Base-by-base conservation (phyloP, 2,329 filamentous ascomycete genomes). In the Phialocephala sp. region DNA sequence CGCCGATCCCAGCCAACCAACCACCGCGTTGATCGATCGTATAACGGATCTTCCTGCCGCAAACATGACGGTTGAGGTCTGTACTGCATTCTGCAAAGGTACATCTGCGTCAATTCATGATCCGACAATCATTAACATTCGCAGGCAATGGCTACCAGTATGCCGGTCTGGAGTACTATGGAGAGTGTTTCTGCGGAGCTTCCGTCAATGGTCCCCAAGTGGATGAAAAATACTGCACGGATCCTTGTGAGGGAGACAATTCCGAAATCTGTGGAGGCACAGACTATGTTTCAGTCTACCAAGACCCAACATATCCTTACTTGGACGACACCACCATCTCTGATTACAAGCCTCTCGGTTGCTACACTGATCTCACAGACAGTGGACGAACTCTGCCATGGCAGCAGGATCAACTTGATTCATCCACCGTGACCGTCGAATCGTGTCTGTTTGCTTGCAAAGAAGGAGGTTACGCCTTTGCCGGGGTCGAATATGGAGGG, bases 361-460 rank as follows among this genome's bases (percentile, higher is more conserved):
- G 80, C 68, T 81, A 80, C 65, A 75, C 74, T 57, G 78, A 81
- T 64, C 39, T 58, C 22, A 73, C 75, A 45, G 62, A 72, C 1
- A 65, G 55, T 32, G 71, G 71, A 15, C 68, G 71, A 11, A 64
- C 67, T 62, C 60, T 72, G 67, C 67, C 67, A 68, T 73, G 66
- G 76, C 72, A 73, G 72, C 69, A 73, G 74, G 64, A 72, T 58
- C 69, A 71, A 52, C 45, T 80, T 22, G 73, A 73, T 63, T 59
- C 66, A 27, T 60, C 66, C 12, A 71, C 70, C 20, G 63, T 80
- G 36, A 79, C 77, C 4, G 72, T 74, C 8, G 69, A 72, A 24
- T 73, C 72, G n/a, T 79, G 79, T 56, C 73, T 81, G 68, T 72
- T 73, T 41, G 72, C 76, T 54, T 79, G 80, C 71, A 77, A 74